phyloP scores from a whole-genome alignment of 805 yeast genomes.

The Sugiyamaella boreocaroliniensis region DNA sequence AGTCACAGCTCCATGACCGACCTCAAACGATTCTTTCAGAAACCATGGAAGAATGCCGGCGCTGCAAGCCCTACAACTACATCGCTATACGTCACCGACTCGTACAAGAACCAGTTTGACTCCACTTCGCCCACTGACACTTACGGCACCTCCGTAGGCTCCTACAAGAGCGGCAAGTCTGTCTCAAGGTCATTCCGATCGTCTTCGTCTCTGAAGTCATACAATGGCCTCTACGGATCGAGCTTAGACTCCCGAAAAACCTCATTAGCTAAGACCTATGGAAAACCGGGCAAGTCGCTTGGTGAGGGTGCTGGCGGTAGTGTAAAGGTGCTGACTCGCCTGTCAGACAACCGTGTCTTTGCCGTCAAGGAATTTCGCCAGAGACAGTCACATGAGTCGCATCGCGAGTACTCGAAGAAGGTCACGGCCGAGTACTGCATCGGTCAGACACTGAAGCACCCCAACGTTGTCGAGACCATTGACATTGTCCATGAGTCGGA shows the following conservation, averaged over 20 bases:
- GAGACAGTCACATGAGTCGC: conserved; percentile 63
- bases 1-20: conserved; percentile 31
- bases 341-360: conserved; percentile 62
- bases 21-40: conserved; percentile 43
- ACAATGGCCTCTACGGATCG: conserved; percentile 7
- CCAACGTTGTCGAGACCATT: conserved; percentile 83
- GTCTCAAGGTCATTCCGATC: conserved; percentile 14
- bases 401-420: conserved; percentile 82
- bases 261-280: conserved; percentile 55
- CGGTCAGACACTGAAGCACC: conserved; percentile 83
- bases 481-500: conserved; percentile 88
- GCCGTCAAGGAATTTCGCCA: conserved; percentile 91
- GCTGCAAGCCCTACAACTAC: conserved; percentile 2
- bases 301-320: conserved; percentile 97
- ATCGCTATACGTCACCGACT: conserved; percentile 6
- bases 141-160: conserved; percentile 2
- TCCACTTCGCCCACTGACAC: neutral
- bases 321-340: conserved; percentile 65
- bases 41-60: conserved; percentile 30
- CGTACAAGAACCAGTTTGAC: conserved; percentile 1
- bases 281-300: conserved; percentile 74
- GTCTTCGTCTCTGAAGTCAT: conserved; percentile 20
- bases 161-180: conserved; percentile 2
- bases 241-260: conserved; percentile 18
- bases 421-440: conserved; percentile 93